Evolutionary conservation across 2,329 filamentous ascomycete genomes (phyloP).

Genomic region (Lasiodiplodia citricola): DNA sequence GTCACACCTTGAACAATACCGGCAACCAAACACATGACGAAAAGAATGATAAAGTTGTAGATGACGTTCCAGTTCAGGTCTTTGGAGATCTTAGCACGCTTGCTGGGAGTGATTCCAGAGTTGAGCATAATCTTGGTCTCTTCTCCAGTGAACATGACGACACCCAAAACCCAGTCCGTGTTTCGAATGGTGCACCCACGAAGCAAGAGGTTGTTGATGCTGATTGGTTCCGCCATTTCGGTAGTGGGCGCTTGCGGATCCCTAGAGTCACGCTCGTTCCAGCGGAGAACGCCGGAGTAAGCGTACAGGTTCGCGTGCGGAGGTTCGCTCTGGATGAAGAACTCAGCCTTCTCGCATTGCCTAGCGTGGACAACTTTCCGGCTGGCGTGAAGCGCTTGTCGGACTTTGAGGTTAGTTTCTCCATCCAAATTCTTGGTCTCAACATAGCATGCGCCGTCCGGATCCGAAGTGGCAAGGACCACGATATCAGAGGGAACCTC

Average conservation of each 20-base stretch:
- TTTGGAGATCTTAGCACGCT: conserved; percentile 86
- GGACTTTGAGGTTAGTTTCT: conserved; percentile 96
- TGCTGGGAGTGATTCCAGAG: conserved; percentile 91
- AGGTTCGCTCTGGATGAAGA: conserved; percentile 85
- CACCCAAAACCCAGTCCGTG: conserved; percentile 92
- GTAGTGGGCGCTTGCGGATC: conserved; percentile 66
- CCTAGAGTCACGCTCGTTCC: conserved; percentile 74
- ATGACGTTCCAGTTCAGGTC: conserved; percentile 98
- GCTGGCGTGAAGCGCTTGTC: conserved; percentile 86
- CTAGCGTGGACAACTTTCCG: conserved; percentile 83
- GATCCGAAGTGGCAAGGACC: conserved; percentile 89
- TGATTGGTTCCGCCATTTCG: conserved; percentile 89
- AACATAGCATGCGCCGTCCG: conserved; percentile 93
- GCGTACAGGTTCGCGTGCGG: conserved; percentile 95
- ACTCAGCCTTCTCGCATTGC: conserved; percentile 89
- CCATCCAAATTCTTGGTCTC: conserved; percentile 98
- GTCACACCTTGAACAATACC: conserved; percentile 83
- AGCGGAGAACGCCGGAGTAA: conserved; percentile 88
- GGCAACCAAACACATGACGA: conserved; percentile 85
- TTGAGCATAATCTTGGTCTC: conserved; percentile 99
- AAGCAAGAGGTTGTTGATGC: conserved; percentile 92
- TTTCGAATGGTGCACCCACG: conserved; percentile 93
- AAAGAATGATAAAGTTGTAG: conserved; percentile 91
- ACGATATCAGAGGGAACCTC: conserved; percentile 93
- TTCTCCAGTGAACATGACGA: conserved; percentile 92